A percentile compares a stretch with the other conserved stretches of the same genome.
These are phyloP conservation scores for Cicer cuneatum DNA, from an alignment of 306 rosid genomes.

Conservation along the genomic window DNA sequence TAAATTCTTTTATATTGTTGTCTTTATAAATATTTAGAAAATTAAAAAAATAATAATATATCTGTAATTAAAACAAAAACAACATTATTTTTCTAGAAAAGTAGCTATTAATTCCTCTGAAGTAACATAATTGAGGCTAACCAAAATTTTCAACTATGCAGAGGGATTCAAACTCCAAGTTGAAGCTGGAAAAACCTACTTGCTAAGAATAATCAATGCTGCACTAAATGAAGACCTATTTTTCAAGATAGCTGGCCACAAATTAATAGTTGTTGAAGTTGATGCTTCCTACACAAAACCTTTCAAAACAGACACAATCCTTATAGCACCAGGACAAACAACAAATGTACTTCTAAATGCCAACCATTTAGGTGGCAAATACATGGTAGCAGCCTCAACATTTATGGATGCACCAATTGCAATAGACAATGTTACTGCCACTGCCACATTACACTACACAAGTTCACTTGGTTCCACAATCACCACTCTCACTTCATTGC, in stretches of 20 bases:
- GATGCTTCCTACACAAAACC: constrained; percentile 87
- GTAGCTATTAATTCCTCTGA: neutral
- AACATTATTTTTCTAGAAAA: neutral
- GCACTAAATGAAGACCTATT: constrained; percentile 88
- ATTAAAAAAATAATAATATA: too few relatives aligned
- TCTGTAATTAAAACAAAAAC: neutral
- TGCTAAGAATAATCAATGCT: constrained; percentile 81
- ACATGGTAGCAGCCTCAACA: constrained; percentile 67
- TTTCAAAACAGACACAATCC: constrained; percentile 62
- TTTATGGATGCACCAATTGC: constrained; percentile 75
- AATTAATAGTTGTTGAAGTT: constrained; percentile 75
- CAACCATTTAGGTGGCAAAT: constrained; percentile 55
- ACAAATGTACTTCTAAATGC: constrained; percentile 73
- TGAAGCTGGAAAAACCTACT: constrained; percentile 59
- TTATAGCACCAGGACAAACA: constrained; percentile 92
- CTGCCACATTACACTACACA: constrained; percentile 65
- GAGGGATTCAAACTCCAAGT: constrained; percentile 66
- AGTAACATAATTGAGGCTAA: neutral
- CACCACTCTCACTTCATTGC: constrained; percentile 60
- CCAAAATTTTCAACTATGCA: constrained; percentile 26
- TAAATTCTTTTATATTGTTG: too few relatives aligned
- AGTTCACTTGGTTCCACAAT: constrained; percentile 52
- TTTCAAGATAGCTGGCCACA: constrained; percentile 80
- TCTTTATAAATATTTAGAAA: too few relatives aligned
- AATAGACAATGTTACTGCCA: constrained; percentile 69